A percentile compares a stretch with the other conserved stretches of the same genome.
Conservation (phyloP, 306 rosid genomes). For the Casuarina equisetifolia region DNA sequence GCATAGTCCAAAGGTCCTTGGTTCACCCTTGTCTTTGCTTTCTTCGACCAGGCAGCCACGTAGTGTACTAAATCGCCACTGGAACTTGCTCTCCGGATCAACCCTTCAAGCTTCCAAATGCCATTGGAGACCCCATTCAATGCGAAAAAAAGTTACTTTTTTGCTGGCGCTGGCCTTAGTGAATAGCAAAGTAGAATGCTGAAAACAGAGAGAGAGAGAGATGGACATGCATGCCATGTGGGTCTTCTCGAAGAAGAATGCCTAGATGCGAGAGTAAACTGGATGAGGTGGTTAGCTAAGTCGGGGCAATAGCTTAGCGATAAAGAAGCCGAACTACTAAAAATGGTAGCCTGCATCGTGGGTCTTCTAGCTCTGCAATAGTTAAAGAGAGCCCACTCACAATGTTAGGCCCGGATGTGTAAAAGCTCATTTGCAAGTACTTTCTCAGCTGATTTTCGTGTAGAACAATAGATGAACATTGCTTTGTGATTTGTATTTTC, state of each 20-base stretch:
- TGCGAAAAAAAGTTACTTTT: neutral
- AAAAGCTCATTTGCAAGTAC: too few relatives aligned
- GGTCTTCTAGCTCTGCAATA: conserved; percentile 25
- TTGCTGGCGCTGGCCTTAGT: neutral
- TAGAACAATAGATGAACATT: conserved; percentile 28
- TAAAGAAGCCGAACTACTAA: conserved; percentile 11
- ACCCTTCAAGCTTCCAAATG: neutral
- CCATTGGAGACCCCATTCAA: neutral
- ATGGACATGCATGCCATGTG: conserved; percentile 58
- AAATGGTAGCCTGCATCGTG: conserved; percentile 23
- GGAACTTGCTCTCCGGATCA: neutral
- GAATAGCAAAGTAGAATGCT: neutral
- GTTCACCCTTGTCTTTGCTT: conserved; percentile 35
- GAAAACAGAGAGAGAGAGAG: conserved; percentile 15
- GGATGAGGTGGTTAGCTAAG: conserved; percentile 40
- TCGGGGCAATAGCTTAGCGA: neutral
- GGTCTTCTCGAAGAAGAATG: conserved; percentile 52
- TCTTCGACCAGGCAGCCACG: conserved; percentile 34
- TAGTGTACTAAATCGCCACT: conserved; percentile 20
- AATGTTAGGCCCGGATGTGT: too few relatives aligned
- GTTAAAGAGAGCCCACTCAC: too few relatives aligned
- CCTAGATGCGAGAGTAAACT: conserved; percentile 52
- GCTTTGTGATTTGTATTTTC: conserved; percentile 49
- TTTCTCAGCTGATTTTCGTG: conserved; percentile 25
- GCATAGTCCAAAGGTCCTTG: conserved; percentile 30